Evolutionary conservation across 768 basidiomycete genomes (phyloP), one percentile per base, ranked within the genome.

Genomic region (Leccinum broughii): DNA sequence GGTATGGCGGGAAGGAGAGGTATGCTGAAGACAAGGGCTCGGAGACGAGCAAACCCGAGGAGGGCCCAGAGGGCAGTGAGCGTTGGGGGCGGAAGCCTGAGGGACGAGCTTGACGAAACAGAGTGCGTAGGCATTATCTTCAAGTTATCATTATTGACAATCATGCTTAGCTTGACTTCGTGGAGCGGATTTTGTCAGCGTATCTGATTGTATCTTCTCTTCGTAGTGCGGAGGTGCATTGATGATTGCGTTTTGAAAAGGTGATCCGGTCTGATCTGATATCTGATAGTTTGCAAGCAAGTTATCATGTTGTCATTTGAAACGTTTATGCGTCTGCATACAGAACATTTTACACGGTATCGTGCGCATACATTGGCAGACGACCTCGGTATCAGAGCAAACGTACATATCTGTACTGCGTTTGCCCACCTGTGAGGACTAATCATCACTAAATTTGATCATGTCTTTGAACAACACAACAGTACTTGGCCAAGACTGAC

Each of bases 1-100:
- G 67, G 52, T 70, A 73, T 51, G 68, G 69, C 2, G 72, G 70
- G 20, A 65, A 6, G 54, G 62, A 64, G 59, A 35, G 35, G 49
- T 57, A 54, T 32, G 46, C 1, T 9, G 49, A 66, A 49, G 65
- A 63, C n/a, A 74, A 77, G 48, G 75, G 72, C 0, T 61, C 69
- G 9, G 77, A 77, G 60, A 76, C 70, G 44, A 77, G 77, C 56
- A 63, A 66, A 15, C 24, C 59, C 0, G 65, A 62, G 9, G 74
- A 79, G 39, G 78, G 80, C 0, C 80, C 81, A 0, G 66, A 75
- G 32, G 77, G 71, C 6, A 74, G 72, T 26, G 75, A 69, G 37
- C 77, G 74, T 35, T 61, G 65, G 11, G 80, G 81, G 3, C 68
- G 77, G 57, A 73, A 74, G 55, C 71, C 75, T 8, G 68, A 74